A percentile compares a stretch with the other conserved stretches of the same genome.
Evolutionary conservation across 441 rosid genomes (phyloP).

Genomic region (Bocquillonia castaneifolia): DNA sequence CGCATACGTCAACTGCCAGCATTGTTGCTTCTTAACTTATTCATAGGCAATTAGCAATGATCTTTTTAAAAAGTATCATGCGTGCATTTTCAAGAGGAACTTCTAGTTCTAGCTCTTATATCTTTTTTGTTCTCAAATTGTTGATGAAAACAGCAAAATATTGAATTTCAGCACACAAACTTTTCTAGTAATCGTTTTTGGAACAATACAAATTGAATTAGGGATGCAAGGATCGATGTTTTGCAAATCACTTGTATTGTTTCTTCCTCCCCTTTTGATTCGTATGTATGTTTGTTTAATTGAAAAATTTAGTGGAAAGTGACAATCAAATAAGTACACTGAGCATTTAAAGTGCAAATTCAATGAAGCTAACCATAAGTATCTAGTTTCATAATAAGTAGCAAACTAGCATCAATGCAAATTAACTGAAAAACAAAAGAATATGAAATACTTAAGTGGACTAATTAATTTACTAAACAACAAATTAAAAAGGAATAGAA

Average conservation of each 20-base stretch:
- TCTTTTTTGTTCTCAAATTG: not conserved
- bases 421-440: not conserved
- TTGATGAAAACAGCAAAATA: not conserved
- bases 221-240: not conserved
- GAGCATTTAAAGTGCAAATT: not conserved
- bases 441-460: not conserved
- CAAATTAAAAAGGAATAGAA: not conserved
- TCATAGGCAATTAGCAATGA: not conserved
- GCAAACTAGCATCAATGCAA: not conserved
- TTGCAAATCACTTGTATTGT: too few species aligned
- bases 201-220: not conserved
- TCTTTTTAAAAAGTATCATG: not conserved
- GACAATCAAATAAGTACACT: not conserved
- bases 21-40: not conserved
- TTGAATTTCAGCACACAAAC: too few species aligned
- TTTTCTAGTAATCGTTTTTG: too few species aligned
- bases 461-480: not conserved
- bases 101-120: slow-evolving; percentile 3
- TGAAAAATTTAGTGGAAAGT: not conserved
- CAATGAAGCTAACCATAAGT: not conserved
- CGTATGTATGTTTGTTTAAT: not conserved
- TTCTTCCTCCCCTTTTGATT: slow-evolving; percentile 2
- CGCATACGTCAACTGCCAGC: not conserved
- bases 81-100: not conserved
- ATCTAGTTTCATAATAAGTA: not conserved